These are phyloP conservation scores for Parafenestella ontariensis DNA, from an alignment of 2,329 filamentous ascomycete species.

Conservation along the genomic window DNA sequence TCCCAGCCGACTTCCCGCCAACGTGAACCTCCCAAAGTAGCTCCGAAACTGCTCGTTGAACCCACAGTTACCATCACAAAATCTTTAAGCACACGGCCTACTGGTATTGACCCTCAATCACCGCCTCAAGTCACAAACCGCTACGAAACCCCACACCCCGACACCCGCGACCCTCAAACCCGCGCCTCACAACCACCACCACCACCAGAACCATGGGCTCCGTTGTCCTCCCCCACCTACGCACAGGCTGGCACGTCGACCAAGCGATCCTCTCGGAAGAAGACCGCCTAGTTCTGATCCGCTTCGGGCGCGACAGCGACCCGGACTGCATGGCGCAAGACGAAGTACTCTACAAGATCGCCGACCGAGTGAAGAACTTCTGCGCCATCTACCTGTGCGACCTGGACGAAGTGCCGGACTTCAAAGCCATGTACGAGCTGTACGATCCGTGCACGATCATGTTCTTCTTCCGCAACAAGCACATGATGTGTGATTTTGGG, in stretches of 20 bases:
- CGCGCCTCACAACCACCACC: not conserved
- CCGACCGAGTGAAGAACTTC: constrained; percentile 92
- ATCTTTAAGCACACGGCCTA: not conserved
- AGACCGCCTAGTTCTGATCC: constrained; percentile 90
- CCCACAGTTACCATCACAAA: not conserved
- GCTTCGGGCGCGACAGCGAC: constrained; percentile 88
- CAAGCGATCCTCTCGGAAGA: constrained; percentile 82
- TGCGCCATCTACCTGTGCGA: constrained; percentile 85
- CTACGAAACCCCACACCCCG: not conserved
- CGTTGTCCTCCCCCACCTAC: constrained; percentile 88
- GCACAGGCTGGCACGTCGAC: constrained; percentile 96
- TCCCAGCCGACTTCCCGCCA: not conserved
- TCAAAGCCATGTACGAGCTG: constrained; percentile 93
- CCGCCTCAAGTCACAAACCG: not conserved
- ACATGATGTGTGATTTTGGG: constrained; percentile 96
- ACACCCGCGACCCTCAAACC: not conserved
- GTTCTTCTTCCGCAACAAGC: constrained; percentile 98
- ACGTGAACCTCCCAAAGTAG: not conserved
- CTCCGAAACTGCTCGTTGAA: not conserved
- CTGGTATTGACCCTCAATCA: not conserved
- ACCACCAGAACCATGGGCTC: constrained; percentile 67
- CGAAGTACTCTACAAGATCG: constrained; percentile 93
- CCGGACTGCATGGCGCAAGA: constrained; percentile 84
- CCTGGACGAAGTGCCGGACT: constrained; percentile 69
- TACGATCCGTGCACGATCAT: constrained; percentile 95